Evolutionary conservation across 2,329 filamentous ascomycete species (phyloP), one percentile per base, ranked within the genome.

Genomic region (Venturia asperata): DNA sequence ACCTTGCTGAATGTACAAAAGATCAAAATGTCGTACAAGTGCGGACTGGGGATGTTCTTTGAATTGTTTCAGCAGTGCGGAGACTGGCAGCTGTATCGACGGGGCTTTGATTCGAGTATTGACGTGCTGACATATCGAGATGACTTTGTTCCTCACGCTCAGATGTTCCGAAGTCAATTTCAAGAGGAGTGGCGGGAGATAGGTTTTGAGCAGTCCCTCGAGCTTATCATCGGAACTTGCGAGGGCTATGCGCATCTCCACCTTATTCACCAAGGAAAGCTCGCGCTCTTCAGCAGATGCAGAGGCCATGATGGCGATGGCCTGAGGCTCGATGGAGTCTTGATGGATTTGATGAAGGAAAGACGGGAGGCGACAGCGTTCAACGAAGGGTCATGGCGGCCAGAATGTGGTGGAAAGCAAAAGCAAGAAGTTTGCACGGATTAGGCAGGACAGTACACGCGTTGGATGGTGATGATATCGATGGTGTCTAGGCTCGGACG

Each of bases 1-100:
- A 47, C 93, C 94, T 73, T 96, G 91, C 72, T 95, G 90, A 45
- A 97, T 89, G 73, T 96, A 96, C 21, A 89, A 82, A 49, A 97
- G 79, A 76, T 97, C 92, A 70, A 97, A 89, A 73, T 96, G 90
- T 68, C 91, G 88, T 68, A 99, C 85, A 45, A 97, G 81, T 0
- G 87, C 80, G 15, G 87, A 88, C 47, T 86, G 68, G 24, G 70
- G 81, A 45, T 85, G 85, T 27, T 90, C 85, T 75, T 95, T 96
- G 81, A 96, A 97, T 74, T 97, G 94, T 70, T 92, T 88, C 64
- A 97, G 76, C 21, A 99, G 81, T 19, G 87, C 85, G n/a, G 85
- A 83, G 15, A 97, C 92, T 0, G 94, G 94, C 6, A 99, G 80
- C 64, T 92, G 82, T 68, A 97, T 86, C 10, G 82, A 80, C 73